Percentiles rank a stretch among this genome's conserved stretches.
Evolutionary conservation across 805 yeast species (phyloP).

Genomic region (Myxozyma sirexii): DNA sequence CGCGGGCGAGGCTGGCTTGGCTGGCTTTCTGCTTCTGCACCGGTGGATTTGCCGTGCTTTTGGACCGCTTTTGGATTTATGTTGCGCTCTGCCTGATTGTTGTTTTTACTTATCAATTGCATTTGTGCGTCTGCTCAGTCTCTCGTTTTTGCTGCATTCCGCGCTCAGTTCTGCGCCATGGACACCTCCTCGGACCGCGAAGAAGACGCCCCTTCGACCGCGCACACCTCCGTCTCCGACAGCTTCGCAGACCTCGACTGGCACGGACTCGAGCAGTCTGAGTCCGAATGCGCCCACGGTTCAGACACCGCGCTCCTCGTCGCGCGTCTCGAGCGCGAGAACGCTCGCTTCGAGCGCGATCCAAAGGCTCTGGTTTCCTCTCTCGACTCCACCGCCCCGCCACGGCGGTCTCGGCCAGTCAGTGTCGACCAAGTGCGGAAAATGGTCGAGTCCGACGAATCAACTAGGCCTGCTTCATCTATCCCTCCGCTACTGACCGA

Average conservation of each 20-base stretch:
- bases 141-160: not conserved
- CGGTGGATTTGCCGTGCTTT: not conserved
- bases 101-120: not conserved
- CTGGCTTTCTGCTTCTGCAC: not conserved
- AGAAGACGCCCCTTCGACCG: not conserved
- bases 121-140: not conserved
- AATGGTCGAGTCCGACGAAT: slow-evolving; percentile 15
- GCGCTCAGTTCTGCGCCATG: not conserved
- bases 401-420: slow-evolving; percentile 15
- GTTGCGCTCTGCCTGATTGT: not conserved
- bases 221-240: slow-evolving; percentile 6
- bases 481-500: slow-evolving; percentile 34
- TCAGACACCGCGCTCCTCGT: slow-evolving; percentile 28
- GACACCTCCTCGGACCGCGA: slow-evolving; percentile 1
- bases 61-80: not conserved
- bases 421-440: slow-evolving; percentile 22
- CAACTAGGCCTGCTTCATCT: not conserved
- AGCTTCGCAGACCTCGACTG: slow-evolving; percentile 20
- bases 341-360: slow-evolving; percentile 29
- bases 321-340: slow-evolving; percentile 34
- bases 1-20: not conserved
- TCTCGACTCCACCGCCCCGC: not conserved
- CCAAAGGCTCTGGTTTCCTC: slow-evolving; percentile 23
- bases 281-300: slow-evolving; percentile 10
- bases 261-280: slow-evolving; percentile 24